Percentiles rank a stretch among this genome's conserved stretches.
These are phyloP conservation scores for Rhamnella rubrinervis DNA, from an alignment of 331 rosid species.

Conservation along the genomic window DNA sequence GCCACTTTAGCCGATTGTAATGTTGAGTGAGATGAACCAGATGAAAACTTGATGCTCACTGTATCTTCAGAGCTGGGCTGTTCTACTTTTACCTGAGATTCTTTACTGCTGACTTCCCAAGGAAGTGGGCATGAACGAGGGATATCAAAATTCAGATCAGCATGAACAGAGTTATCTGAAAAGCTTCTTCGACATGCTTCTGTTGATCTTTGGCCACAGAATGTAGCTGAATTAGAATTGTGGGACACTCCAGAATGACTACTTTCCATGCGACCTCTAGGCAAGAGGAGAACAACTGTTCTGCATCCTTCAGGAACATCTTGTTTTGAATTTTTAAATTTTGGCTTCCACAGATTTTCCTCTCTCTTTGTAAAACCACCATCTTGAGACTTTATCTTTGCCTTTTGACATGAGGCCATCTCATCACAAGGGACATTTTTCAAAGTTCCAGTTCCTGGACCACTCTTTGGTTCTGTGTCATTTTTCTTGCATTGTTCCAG, in stretches of 20 bases:
- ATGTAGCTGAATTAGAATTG: conserved; percentile 35
- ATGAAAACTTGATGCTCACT: conserved; percentile 28
- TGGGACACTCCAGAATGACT: conserved; percentile 33
- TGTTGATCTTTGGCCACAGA: conserved; percentile 37
- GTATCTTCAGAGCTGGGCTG: conserved; percentile 33
- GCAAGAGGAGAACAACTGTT: conserved; percentile 56
- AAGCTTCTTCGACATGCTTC: conserved; percentile 39
- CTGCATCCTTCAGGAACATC: conserved; percentile 38
- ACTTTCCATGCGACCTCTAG: conserved; percentile 34
- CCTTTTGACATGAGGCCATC: conserved; percentile 31
- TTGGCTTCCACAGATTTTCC: conserved; percentile 36
- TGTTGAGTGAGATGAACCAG: conserved; percentile 33
- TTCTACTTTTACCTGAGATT: conserved; percentile 33
- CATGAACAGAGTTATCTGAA: conserved; percentile 27
- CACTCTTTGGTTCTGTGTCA: conserved; percentile 25
- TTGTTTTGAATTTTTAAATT: conserved; percentile 30
- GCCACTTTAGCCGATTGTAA: conserved; percentile 33
- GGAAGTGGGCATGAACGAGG: conserved; percentile 43
- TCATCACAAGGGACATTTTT: conserved; percentile 23
- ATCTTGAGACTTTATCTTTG: conserved; percentile 31
- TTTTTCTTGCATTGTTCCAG: conserved; percentile 37
- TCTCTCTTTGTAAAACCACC: conserved; percentile 36
- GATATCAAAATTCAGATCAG: conserved; percentile 30
- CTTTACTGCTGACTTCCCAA: conserved; percentile 36
- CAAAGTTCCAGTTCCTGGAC: conserved; percentile 32